Percentiles rank a stretch among this genome's conserved stretches.
These are phyloP conservation scores for Fusarium sp. DNA, from an alignment of 2,329 filamentous ascomycete genomes.

Conservation along the genomic window DNA sequence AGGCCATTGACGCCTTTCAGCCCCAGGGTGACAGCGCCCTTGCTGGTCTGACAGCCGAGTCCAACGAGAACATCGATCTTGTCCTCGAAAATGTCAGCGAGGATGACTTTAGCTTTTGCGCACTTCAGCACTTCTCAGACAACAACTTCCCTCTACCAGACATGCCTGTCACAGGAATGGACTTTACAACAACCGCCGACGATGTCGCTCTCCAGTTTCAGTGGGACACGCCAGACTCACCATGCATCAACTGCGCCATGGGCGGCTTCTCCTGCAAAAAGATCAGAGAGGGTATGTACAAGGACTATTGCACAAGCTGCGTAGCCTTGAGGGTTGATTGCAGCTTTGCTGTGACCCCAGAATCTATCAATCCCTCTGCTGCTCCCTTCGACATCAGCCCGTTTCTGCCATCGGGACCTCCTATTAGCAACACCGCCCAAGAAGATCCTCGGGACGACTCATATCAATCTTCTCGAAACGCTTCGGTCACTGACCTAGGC, in stretches of 20 bases:
- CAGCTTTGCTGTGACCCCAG: conserved; percentile 61
- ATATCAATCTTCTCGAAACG: conserved; percentile 40
- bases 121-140: conserved; percentile 66
- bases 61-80: conserved; percentile 59
- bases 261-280: conserved; percentile 69
- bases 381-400: conserved; percentile 59
- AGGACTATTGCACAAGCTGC: conserved; percentile 71
- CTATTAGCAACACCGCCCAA: conserved; percentile 52
- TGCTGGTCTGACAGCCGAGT: conserved; percentile 51
- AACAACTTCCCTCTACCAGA: conserved; percentile 50
- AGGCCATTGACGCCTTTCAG: conserved; percentile 55
- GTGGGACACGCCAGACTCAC: conserved; percentile 58
- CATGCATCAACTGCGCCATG: conserved; percentile 64
- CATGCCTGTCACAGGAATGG: conserved; percentile 47
- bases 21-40: conserved; percentile 48
- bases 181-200: conserved; percentile 39
- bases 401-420: conserved; percentile 58
- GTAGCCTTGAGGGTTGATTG: conserved; percentile 68
- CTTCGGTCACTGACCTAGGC: conserved; percentile 46
- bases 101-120: conserved; percentile 69
- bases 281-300: conserved; percentile 68
- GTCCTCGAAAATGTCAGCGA: conserved; percentile 66
- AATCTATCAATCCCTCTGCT: conserved; percentile 49
- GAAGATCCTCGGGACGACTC: conserved; percentile 45
- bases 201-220: conserved; percentile 36